These are phyloP conservation scores for Rhododendron vialii DNA, from an alignment of 148 eudicot species.

Conservation along the genomic window DNA sequence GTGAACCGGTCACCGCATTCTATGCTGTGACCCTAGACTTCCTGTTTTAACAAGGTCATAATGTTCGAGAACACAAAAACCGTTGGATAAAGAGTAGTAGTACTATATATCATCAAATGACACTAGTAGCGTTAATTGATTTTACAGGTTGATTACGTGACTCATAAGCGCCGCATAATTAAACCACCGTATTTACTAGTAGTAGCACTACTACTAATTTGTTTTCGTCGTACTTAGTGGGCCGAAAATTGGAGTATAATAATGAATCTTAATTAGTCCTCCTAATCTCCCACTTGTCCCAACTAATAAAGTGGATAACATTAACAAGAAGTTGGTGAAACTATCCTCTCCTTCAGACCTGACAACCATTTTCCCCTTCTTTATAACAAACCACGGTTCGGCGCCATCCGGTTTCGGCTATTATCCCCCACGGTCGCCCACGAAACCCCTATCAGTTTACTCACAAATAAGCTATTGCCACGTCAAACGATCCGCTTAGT, in stretches of 20 bases:
- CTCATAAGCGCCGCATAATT: no score
- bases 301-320: not conserved
- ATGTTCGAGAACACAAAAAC: no score
- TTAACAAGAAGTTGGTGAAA: not conserved
- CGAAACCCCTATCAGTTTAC: not conserved
- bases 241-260: not conserved
- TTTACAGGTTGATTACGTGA: no score
- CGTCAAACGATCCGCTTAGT: not conserved
- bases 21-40: no score
- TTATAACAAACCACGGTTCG: not conserved
- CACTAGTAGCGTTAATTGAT: no score
- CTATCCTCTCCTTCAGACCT: not conserved
- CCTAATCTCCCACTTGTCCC: constrained; percentile 1
- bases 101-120: no score
- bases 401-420: not conserved
- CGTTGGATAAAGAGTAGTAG: no score
- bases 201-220: no score
- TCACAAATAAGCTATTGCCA: not conserved
- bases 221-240: not conserved
- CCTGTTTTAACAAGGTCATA: no score
- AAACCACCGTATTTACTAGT: no score
- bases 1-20: no score
- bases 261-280: not conserved
- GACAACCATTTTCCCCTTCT: not conserved
- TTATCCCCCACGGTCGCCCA: not conserved